Evolutionary conservation across 441 rosid species (phyloP), one percentile per base, ranked within the genome.

Genomic region (Kokia cookei): DNA sequence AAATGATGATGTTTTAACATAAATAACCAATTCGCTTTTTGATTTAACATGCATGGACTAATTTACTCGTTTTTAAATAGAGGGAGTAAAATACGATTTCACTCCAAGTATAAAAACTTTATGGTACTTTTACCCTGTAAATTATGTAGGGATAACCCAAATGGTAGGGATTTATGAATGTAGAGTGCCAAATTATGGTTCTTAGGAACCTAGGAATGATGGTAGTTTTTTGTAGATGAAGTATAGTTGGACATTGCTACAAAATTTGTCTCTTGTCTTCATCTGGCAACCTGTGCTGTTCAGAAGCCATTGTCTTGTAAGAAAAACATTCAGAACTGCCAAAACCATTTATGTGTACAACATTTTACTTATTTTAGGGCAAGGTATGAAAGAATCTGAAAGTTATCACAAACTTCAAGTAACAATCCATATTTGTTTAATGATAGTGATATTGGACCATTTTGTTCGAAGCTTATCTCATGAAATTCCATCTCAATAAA

Each of bases 271-370:
- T 9, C 50, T 70, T 70, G 14, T n/a, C 63, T 55, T 55, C 64
- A 55, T 70, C 73, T 55, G 73, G 64, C 51, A 70, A 70, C 8
- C 63, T 53, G 73, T 54, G 13, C 19, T 11, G 48, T n/a, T 22
- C 37, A 70, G 35, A 55, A 7, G 40, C 53, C 64, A 55, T 37
- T 22, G 63, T 55, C 64, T 37, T 37, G 47, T 13, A 55, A 37
- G 19, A 40, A 7, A 32, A 47, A 66, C 55, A 45, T 45, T 40
- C 13, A 48, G 59, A 50, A 64, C 9, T 29, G 54, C 74, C 35
- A 32, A 47, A 70, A 42, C 73, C 32, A 37, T 53, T 24, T 40
- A 69, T 69, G 70, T 29, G 22, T 4, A 58, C 66, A 22, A 71
- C 65, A 66, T 66, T 66, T 68, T 13, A 1, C 0, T 50, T 68